These are phyloP conservation scores for Helotiales sp. DNA, from an alignment of 2,329 filamentous ascomycete genomes.

Conservation along the genomic window DNA sequence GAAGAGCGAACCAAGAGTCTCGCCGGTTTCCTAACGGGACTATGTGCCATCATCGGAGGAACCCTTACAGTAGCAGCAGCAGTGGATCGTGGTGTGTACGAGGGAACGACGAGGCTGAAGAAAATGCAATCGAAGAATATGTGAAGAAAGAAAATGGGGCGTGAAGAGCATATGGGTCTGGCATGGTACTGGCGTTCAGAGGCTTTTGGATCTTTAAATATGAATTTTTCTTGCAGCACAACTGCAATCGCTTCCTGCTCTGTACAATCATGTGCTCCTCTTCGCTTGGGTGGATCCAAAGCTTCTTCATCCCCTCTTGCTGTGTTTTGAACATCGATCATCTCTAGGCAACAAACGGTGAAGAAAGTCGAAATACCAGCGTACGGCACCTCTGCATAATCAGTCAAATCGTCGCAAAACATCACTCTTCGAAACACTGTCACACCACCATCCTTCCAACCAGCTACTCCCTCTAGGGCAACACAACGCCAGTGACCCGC, in stretches of 20 bases:
- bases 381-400: too few species aligned
- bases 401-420: not conserved
- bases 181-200: slow-evolving; percentile 38
- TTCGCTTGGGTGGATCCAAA: not conserved
- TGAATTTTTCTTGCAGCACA: not conserved
- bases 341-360: too few species aligned
- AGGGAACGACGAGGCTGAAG: slow-evolving; percentile 82
- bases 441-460: not conserved
- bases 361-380: too few species aligned
- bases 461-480: not conserved
- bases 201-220: slow-evolving; percentile 26
- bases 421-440: not conserved
- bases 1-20: slow-evolving; percentile 90
- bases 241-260: not conserved
- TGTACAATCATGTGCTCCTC: not conserved
- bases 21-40: slow-evolving; percentile 87
- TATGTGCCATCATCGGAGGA: slow-evolving; percentile 93
- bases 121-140: slow-evolving; percentile 77
- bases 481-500: not conserved
- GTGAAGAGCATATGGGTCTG: slow-evolving; percentile 15
- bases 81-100: slow-evolving; percentile 87
- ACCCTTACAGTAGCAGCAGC: slow-evolving; percentile 95
- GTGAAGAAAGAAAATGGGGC: slow-evolving; percentile 40
- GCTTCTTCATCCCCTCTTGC: too few species aligned
- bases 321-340: too few species aligned